Evolutionary conservation across 179 eudicot species (phyloP), one percentile per base, ranked within the genome.

Genomic region (Patellifolia procumbens): DNA sequence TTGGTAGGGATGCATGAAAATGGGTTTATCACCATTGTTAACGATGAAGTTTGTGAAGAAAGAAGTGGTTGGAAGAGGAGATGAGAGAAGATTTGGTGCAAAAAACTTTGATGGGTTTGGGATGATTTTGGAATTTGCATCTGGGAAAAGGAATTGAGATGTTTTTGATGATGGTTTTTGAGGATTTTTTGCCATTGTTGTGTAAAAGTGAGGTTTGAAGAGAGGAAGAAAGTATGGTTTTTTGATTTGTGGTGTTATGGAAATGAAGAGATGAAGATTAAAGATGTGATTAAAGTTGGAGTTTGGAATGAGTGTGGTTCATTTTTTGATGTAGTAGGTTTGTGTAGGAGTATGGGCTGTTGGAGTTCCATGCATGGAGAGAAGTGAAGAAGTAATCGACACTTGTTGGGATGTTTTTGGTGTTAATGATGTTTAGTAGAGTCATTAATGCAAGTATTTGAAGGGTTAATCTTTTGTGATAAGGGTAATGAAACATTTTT

Each of bases 11-110:
- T 74, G 82, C 0, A 68, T 26, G 71, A 65, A 68, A 22, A 37
- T 16, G 0, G 78, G 82, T 15, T 68, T 70, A 37, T 79, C 70
- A 3, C 75, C 78, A 26, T 74, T 69, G 2, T 15, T 22, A 4
- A 49, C 6, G 16, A 67, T 28, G 6, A 79, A 37, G 56, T 79
- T 79, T 1, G 75, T 39, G 53, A 79, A 79, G 49, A 79, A 79
- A 3, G 78, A 68, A 4, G 65, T 51, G 0, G 74, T 48, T 0
- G 82, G 78, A 34, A 74, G 49, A 9, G 82, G 45, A 1, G 69
- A 60, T 2, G 63, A 37, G 2, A 65, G 73, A 1, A 79, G 78
- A 17, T 74, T n/a, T 13, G 55, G 31, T 2, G 78, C 59, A 20
- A 63, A 48, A 63, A 58, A 68, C 2, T 74, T 74, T 17, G 78